Evolutionary conservation across 148 eudicot species (phyloP), one percentile per base, ranked within the genome.

Genomic region (Rhododendron kiyosumense): DNA sequence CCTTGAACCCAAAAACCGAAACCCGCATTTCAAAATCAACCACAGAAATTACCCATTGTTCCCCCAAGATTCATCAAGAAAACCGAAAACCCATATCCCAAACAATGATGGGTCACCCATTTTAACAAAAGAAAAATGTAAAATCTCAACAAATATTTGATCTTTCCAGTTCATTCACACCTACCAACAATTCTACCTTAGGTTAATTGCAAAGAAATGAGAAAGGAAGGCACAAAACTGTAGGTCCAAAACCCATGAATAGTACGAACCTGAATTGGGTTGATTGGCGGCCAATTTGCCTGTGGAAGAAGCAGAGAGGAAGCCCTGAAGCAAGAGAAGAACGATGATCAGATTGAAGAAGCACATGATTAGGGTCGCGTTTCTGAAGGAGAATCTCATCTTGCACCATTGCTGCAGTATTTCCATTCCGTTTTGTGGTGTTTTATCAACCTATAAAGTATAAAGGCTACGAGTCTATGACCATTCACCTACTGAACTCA

Each of bases 331-430:
- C 77, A 96, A 87, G 89, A 94, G 85, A 65, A 96, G 89, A 18
- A 90, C 93, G 41, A 93, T 88, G 86, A 94, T 82, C 48, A 96
- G 82, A 86, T 96, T 96, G 87, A 94, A 90, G 71, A 92, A 84
- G 88, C 94, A 94, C 20, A 94, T 87, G 4, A 91, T 14, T 34
- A 96, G 85, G 2, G 99, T 96, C 9, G 98, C 99, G 63, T 89
- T 96, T 88, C 88, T 93, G 92, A 92, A 96, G 3, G 98, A 91
- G 49, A 94, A 81, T 71, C 90, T 89, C 84, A 88, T 71, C 87
- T 85, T 88, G 93, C 85, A 84, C 92, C 87, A 90, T 30, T 84
- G 88, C n/a, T 86, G 91, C 36, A 75, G 41, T 78, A 48, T 85
- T 84, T 89, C 91, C 91, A 87, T 89, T 59, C 24, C 8, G 36